These are phyloP conservation scores for Scenedesmus sp. DNA, from an alignment of 163 green algal genomes.

Conservation along the genomic window DNA sequence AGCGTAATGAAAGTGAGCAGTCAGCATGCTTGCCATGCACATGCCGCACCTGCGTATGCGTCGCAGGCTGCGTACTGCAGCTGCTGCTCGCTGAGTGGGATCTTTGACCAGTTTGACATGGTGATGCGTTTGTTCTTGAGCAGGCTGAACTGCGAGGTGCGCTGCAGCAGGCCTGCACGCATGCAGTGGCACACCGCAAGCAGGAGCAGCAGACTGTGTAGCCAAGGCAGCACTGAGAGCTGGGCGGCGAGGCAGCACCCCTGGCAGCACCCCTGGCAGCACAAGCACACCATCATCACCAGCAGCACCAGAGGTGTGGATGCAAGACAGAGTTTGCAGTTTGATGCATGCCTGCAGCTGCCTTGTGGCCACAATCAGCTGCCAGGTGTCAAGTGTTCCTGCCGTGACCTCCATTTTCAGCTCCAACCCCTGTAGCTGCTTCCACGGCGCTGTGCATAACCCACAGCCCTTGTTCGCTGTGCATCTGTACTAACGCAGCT, in stretches of 20 bases:
- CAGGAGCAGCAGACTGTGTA: background rate
- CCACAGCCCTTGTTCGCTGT: too few species aligned
- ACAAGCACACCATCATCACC: background rate
- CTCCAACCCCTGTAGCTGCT: too few species aligned
- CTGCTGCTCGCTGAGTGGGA: background rate
- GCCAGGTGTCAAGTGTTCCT: too few species aligned
- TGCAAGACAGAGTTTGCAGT: too few species aligned
- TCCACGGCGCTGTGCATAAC: background rate
- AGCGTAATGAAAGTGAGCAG: background rate
- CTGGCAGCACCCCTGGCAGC: too few species aligned
- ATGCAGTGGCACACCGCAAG: background rate
- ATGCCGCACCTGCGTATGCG: conserved; percentile 21
- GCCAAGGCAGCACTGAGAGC: too few species aligned
- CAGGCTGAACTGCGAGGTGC: conserved; percentile 7
- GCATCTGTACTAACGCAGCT: too few species aligned
- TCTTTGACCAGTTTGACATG: background rate
- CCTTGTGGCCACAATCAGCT: too few species aligned
- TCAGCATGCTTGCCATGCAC: background rate
- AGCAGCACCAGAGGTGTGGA: too few species aligned
- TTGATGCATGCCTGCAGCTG: too few species aligned
- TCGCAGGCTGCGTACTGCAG: conserved; percentile 29
- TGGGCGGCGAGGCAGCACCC: too few species aligned
- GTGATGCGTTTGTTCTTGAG: background rate
- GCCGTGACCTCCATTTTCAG: too few species aligned
- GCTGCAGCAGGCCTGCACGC: conserved; percentile 16